Percentiles rank a stretch among this genome's conserved stretches.
Conservation (phyloP, 1,284 basidiomycete species). For the Inonotus obliquus region DNA sequence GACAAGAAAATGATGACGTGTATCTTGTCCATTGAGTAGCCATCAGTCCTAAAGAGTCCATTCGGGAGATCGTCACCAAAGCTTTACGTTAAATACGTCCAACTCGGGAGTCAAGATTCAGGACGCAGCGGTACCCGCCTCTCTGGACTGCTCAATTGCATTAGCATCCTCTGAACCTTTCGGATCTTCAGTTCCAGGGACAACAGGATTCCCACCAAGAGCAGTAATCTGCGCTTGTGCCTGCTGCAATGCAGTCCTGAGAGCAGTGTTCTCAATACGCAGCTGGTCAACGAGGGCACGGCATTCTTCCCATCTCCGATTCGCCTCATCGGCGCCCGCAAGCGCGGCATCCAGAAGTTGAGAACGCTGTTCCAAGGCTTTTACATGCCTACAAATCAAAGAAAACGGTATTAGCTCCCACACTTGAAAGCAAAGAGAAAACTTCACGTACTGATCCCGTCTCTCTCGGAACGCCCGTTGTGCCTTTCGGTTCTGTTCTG, state of each 20-base stretch:
- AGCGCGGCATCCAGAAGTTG: conserved; percentile 77
- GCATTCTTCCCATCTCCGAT: conserved; percentile 81
- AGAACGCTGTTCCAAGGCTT: conserved; percentile 76
- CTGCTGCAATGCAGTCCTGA: conserved; percentile 43
- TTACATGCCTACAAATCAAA: conserved; percentile 61
- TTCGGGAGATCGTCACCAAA: background rate
- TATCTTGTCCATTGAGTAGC: background rate
- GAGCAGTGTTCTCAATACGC: conserved; percentile 71
- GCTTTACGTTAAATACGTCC: background rate
- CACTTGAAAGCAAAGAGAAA: conserved; percentile 5
- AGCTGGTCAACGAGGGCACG: conserved; percentile 76
- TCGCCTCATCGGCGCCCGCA: conserved; percentile 78
- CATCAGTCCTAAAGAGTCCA: background rate
- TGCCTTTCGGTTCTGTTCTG: conserved; percentile 83
- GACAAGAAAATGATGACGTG: background rate
- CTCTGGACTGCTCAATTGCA: background rate
- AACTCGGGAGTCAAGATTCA: background rate
- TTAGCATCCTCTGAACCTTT: background rate
- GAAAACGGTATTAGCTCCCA: background rate
- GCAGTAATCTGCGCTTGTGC: conserved; percentile 30
- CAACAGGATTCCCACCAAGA: background rate
- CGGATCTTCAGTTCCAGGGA: background rate
- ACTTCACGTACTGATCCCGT: conserved; percentile 67
- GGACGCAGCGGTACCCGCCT: background rate
- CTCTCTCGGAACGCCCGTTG: conserved; percentile 82